Conservation (phyloP, 2,329 filamentous ascomycete genomes). For the Alternaria sp. region DNA sequence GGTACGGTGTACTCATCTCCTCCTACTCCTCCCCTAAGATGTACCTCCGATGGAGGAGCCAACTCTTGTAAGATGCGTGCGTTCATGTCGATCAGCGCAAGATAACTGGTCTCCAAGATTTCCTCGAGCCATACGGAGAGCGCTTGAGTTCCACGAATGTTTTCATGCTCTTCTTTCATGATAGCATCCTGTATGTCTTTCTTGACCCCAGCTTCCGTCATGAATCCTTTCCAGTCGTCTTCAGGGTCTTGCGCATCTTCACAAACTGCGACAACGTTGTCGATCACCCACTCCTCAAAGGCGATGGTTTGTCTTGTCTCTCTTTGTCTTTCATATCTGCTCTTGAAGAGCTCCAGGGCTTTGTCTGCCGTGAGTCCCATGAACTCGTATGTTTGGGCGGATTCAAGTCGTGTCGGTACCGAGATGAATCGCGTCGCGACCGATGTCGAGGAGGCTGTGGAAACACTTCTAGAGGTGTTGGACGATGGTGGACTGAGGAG, state of each 20-base stretch:
- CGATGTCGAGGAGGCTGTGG: neutral
- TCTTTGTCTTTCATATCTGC: neutral
- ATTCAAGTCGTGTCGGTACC: neutral
- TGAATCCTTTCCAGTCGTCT: neutral
- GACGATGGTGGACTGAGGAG: neutral
- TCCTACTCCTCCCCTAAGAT: neutral
- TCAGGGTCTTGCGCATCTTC: neutral
- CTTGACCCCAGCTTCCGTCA: neutral
- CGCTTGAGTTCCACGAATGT: neutral
- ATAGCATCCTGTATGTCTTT: neutral
- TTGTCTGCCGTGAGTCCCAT: neutral
- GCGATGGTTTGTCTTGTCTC: neutral
- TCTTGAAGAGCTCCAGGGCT: neutral
- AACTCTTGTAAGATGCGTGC: neutral
- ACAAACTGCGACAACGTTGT: neutral
- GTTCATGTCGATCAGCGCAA: neutral
- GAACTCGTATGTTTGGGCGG: neutral
- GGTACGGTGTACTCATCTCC: neutral
- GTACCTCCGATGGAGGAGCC: neutral
- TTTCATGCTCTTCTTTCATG: neutral
- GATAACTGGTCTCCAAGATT: neutral
- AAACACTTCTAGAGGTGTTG: neutral
- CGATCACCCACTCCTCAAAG: neutral
- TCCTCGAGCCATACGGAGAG: neutral
- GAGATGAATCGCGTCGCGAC: neutral